Percentiles rank a stretch among this genome's conserved stretches.
Evolutionary conservation across 2,329 filamentous ascomycete species (phyloP).

Genomic region (Blumeria graminis): DNA sequence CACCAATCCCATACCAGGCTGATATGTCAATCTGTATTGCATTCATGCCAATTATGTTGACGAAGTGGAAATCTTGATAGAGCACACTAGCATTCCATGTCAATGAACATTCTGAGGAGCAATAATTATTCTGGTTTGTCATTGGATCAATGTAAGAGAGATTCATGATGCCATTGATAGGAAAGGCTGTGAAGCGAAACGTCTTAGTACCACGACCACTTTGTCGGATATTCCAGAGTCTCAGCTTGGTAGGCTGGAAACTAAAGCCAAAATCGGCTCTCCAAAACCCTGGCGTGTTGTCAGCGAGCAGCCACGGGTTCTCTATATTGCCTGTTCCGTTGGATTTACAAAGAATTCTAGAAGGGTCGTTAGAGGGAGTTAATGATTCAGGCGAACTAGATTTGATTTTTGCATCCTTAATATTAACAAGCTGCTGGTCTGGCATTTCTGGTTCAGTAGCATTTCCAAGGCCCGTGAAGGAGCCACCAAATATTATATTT

Average conservation of each 20-base stretch:
- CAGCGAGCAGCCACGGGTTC: conserved; percentile 62
- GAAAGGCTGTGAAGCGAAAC: conserved; percentile 66
- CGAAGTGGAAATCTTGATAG: conserved; percentile 80
- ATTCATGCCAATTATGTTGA: conserved; percentile 72
- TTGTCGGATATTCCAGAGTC: conserved; percentile 66
- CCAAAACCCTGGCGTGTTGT: conserved; percentile 60
- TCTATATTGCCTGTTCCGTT: conserved; percentile 39
- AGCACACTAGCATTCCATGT: conserved; percentile 38
- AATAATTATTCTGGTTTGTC: conserved; percentile 42
- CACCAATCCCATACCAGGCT: conserved; percentile 67
- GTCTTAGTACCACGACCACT: conserved; percentile 71
- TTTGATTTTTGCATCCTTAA: conserved; percentile 53
- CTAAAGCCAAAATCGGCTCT: conserved; percentile 59
- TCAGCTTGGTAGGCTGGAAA: conserved; percentile 67
- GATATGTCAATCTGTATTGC: conserved; percentile 66
- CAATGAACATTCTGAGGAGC: conserved; percentile 68
- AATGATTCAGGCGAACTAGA: conserved; percentile 35
- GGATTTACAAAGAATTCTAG: conserved; percentile 62
- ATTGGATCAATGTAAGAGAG: conserved; percentile 65
- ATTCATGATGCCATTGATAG: conserved; percentile 85
- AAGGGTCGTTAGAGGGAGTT: conserved; percentile 47
- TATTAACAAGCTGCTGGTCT: conserved; percentile 61
- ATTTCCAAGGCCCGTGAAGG: conserved; percentile 74
- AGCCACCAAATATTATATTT: conserved; percentile 77
- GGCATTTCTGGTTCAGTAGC: conserved; percentile 39